phyloP scores from a whole-genome alignment of 371 early-diverging fungal genomes.

The Choanephora cucurbitarum region DNA sequence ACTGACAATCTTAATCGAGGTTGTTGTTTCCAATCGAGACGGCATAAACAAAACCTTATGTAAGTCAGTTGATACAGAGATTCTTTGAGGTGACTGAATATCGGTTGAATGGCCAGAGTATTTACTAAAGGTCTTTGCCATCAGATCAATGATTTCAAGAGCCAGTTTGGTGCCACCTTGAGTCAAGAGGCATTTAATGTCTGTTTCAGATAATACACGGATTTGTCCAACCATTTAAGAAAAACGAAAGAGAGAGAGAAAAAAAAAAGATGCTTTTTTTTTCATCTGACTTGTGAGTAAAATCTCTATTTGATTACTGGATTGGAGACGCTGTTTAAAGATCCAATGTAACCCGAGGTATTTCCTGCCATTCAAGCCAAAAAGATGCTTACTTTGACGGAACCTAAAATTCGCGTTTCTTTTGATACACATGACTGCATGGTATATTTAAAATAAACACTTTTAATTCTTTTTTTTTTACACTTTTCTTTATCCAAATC shows the following conservation, averaged over 20 bases:
- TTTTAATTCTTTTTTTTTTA: not conserved
- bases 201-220: constrained; percentile 35
- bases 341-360: no score
- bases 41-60: constrained; percentile 63
- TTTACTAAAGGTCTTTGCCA: constrained; percentile 38
- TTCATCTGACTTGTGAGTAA: no score
- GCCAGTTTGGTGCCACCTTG: constrained; percentile 23
- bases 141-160: constrained; percentile 37
- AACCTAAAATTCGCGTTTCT: no score
- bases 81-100: constrained; percentile 59
- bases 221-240: constrained; percentile 5
- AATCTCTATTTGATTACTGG: no score
- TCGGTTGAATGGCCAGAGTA: no score
- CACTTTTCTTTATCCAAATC: constrained; percentile 1
- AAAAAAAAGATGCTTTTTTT: not conserved
- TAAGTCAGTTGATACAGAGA: constrained; percentile 39
- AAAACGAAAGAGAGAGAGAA: constrained; percentile 2
- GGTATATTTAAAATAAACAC: not conserved
- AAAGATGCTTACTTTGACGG: no score
- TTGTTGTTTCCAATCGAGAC: constrained; percentile 50
- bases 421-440: no score
- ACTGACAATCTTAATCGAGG: constrained; percentile 63
- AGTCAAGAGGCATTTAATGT: constrained; percentile 30
- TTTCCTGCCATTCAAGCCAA: no score
- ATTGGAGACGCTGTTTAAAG: no score